Percentiles rank a stretch among this genome's conserved stretches.
Evolutionary conservation across 2,329 filamentous ascomycete genomes (phyloP).

Genomic region (Tricladium varicosporioides): DNA sequence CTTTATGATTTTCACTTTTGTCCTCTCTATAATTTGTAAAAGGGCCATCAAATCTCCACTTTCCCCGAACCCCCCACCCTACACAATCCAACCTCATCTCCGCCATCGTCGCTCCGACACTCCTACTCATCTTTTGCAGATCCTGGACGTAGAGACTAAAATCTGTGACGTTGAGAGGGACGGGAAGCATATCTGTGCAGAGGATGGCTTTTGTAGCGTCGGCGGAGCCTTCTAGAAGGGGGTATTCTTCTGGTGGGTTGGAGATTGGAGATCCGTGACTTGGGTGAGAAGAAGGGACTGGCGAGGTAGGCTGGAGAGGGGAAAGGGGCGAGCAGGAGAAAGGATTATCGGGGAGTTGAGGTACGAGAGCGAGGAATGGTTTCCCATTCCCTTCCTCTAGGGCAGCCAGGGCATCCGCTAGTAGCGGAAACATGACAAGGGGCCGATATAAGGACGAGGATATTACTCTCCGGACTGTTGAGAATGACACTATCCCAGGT

Average conservation of each 20-base stretch:
- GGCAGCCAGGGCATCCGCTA: slow-evolving; percentile 27
- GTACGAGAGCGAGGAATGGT: slow-evolving; percentile 34
- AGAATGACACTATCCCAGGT: slow-evolving; percentile 32
- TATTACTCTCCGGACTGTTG: slow-evolving; percentile 28
- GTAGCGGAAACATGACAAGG: slow-evolving; percentile 27
- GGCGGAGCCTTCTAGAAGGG: slow-evolving; percentile 18
- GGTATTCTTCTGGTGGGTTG: no score
- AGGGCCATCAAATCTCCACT: slow-evolving; percentile 27
- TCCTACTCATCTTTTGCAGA: slow-evolving; percentile 37
- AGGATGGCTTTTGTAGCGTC: slow-evolving; percentile 30
- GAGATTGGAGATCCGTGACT: no score
- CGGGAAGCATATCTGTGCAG: slow-evolving; percentile 28
- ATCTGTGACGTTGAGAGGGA: slow-evolving; percentile 23
- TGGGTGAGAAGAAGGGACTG: no score
- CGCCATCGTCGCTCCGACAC: slow-evolving; percentile 44
- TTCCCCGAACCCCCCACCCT: slow-evolving; percentile 33
- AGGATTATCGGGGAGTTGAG: slow-evolving; percentile 10
- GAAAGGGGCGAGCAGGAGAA: slow-evolving; percentile 10
- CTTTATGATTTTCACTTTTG: no score
- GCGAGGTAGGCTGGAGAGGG: background rate
- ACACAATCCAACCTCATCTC: slow-evolving; percentile 37
- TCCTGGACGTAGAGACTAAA: slow-evolving; percentile 25
- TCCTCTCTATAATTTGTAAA: slow-evolving; percentile 19
- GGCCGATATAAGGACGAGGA: slow-evolving; percentile 31
- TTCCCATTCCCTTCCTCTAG: slow-evolving; percentile 41